These are phyloP conservation scores for Carex sylvatica DNA, from an alignment of 202 grass and related monocot species.

Conservation along the genomic window DNA sequence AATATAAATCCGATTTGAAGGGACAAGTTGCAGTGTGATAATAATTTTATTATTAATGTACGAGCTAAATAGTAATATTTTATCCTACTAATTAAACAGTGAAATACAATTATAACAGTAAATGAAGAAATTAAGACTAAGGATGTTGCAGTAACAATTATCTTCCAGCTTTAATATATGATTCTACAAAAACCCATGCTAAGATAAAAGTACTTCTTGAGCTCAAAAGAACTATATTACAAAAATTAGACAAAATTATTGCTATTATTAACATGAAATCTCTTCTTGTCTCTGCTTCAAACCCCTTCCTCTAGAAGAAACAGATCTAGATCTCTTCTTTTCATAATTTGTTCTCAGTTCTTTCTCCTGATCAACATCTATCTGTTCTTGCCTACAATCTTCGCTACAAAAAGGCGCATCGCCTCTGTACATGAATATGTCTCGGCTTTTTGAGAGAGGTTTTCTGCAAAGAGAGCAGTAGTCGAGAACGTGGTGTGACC, in stretches of 20 bases:
- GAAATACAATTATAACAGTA: too few species aligned
- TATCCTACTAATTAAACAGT: too few species aligned
- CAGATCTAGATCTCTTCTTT: background rate
- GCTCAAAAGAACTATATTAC: background rate
- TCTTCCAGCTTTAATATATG: background rate
- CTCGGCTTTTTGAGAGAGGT: slow-evolving; percentile 28
- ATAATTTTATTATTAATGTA: too few species aligned
- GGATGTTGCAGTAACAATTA: background rate
- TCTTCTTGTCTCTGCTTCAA: slow-evolving; percentile 29
- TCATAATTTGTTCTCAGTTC: slow-evolving; percentile 45
- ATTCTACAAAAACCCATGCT: background rate
- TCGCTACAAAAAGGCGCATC: slow-evolving; percentile 82
- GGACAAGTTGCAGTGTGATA: too few species aligned
- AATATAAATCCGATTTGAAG: too few species aligned
- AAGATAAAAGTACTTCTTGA: background rate
- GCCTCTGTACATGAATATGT: slow-evolving; percentile 86
- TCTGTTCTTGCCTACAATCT: slow-evolving; percentile 87
- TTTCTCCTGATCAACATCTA: slow-evolving; percentile 64
- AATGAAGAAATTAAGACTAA: background rate
- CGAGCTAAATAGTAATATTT: too few species aligned
- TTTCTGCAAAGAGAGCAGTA: slow-evolving; percentile 50
- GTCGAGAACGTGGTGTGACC: slow-evolving; percentile 35
- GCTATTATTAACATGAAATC: slow-evolving; percentile 17
- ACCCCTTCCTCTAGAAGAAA: slow-evolving; percentile 6
- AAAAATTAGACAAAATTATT: background rate